A percentile compares a stretch with the other conserved stretches of the same genome.
phyloP scores from a whole-genome alignment of 305 asterid species.

The Ilex paraguariensis region DNA sequence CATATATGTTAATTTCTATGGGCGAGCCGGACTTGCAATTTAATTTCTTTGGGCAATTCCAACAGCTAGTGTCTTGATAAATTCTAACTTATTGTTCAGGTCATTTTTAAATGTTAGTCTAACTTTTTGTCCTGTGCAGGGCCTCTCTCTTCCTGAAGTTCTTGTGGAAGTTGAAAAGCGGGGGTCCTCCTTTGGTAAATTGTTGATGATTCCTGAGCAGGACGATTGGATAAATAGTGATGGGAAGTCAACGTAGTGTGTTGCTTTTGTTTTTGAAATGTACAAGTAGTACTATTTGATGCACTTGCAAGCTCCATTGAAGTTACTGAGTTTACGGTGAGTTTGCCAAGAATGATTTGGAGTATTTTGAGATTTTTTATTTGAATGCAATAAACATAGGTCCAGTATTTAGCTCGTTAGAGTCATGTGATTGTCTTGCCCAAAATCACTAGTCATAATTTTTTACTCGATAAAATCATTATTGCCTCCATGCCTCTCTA shows the following conservation, averaged over 20 bases:
- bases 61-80: neutral
- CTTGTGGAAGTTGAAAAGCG: constrained; percentile 90
- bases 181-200: constrained; percentile 79
- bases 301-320: constrained; percentile 58
- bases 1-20: too few relatives aligned
- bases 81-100: neutral
- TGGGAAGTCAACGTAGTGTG: constrained; percentile 89
- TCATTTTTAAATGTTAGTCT: constrained; percentile 1
- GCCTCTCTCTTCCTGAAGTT: constrained; percentile 69
- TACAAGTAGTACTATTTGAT: constrained; percentile 86
- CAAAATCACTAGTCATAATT: too few relatives aligned
- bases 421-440: too few relatives aligned
- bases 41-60: too few relatives aligned
- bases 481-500: too few relatives aligned
- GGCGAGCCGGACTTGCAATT: too few relatives aligned
- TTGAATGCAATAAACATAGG: too few relatives aligned
- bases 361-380: neutral
- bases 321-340: constrained; percentile 97
- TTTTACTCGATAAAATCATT: too few relatives aligned
- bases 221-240: constrained; percentile 83
- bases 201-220: constrained; percentile 79
- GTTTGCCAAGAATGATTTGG: constrained; percentile 19
- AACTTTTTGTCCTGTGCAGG: constrained; percentile 36
- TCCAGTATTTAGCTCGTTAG: too few relatives aligned
- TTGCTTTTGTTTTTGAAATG: constrained; percentile 81